phyloP scores from a whole-genome alignment of 805 yeast species.

The Schwanniomyces yamadae region DNA sequence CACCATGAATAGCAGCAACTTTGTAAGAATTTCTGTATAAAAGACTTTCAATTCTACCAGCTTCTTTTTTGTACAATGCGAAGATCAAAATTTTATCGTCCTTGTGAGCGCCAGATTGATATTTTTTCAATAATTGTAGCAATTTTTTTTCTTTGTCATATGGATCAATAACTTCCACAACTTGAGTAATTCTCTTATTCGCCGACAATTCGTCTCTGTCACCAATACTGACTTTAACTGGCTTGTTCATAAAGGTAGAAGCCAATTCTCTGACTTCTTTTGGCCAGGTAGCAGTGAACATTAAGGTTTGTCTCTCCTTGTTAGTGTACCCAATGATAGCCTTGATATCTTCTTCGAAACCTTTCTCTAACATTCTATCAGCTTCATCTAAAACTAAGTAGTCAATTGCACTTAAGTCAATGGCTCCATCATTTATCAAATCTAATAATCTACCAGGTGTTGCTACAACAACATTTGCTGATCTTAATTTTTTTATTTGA shows the following conservation, averaged over 20 bases:
- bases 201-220: conserved; percentile 93
- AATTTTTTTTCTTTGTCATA: conserved; percentile 75
- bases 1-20: conserved; percentile 96
- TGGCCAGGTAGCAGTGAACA: conserved; percentile 99
- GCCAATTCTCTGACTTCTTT: conserved; percentile 95
- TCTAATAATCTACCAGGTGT: conserved; percentile 98
- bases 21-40: conserved; percentile 69
- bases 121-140: conserved; percentile 67
- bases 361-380: conserved; percentile 97
- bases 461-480: conserved; percentile 82
- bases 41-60: conserved; percentile 80
- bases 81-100: conserved; percentile 86
- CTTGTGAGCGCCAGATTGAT: conserved; percentile 61
- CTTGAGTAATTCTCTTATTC: conserved; percentile 88
- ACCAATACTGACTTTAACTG: conserved; percentile 92
- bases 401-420: conserved; percentile 62
- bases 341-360: conserved; percentile 95
- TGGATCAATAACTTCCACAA: conserved; percentile 84
- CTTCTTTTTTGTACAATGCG: conserved; percentile 96
- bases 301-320: conserved; percentile 75
- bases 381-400: conserved; percentile 95
- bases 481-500: conserved; percentile 69
- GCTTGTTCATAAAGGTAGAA: conserved; percentile 71
- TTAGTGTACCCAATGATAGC: conserved; percentile 67
- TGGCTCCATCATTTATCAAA: conserved; percentile 83